Conservation (phyloP, 2,329 filamentous ascomycete species). For the Ascochyta rabiei region DNA sequence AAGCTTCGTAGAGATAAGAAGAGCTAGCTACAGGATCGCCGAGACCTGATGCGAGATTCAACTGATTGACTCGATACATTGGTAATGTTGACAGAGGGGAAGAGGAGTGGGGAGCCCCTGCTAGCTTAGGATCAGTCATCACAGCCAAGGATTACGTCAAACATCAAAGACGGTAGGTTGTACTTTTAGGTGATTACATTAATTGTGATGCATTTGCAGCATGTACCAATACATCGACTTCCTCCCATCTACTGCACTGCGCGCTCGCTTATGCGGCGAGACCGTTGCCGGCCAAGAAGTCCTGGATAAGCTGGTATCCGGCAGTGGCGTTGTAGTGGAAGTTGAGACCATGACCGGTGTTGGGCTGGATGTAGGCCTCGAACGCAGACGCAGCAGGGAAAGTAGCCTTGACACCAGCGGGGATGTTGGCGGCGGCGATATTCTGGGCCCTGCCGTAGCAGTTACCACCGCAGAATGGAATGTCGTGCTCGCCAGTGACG, state of each 20-base stretch:
- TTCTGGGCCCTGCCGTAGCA: slow-evolving; percentile 54
- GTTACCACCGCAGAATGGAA: slow-evolving; percentile 68
- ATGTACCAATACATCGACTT: not conserved
- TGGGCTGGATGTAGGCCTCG: slow-evolving; percentile 60
- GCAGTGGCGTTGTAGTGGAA: slow-evolving; percentile 52
- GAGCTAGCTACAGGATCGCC: not conserved
- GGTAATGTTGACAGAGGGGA: too few species aligned
- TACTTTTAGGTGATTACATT: not conserved
- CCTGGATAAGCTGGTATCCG: slow-evolving; percentile 48
- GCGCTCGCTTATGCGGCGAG: slow-evolving; percentile 18
- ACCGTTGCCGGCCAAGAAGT: slow-evolving; percentile 41
- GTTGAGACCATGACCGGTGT: slow-evolving; percentile 56
- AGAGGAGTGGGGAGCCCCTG: not conserved
- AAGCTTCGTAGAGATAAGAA: not conserved
- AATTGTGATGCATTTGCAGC: not conserved
- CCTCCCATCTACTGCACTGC: not conserved
- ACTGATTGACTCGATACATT: too few species aligned
- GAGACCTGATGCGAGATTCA: not conserved
- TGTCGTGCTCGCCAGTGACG: slow-evolving; percentile 59
- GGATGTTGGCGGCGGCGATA: slow-evolving; percentile 51
- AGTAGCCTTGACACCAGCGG: slow-evolving; percentile 49
- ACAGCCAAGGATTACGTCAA: not conserved
- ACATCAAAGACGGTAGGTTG: not conserved
- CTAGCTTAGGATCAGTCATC: slow-evolving; percentile 8
- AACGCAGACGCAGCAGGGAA: slow-evolving; percentile 59